Percentiles rank a stretch among this genome's conserved stretches.
Conservation (phyloP, 2,329 filamentous ascomycete species). For the Nemania diffusa region DNA sequence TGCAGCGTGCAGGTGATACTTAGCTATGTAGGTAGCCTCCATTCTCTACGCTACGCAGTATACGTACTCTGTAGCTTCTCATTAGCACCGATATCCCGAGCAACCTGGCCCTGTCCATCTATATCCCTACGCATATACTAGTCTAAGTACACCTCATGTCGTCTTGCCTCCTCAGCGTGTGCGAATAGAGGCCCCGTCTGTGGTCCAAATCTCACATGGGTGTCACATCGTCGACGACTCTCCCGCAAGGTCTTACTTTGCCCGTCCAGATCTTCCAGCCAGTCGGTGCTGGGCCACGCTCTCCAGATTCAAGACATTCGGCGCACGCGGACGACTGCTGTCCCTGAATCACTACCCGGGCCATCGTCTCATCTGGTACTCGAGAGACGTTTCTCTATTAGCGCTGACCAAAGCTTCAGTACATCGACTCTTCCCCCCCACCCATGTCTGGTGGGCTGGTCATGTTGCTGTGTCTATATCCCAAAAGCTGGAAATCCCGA, state of each 20-base stretch:
- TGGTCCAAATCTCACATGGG: slow-evolving; percentile 14
- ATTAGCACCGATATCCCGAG: slow-evolving; percentile 2
- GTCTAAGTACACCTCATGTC: neutral
- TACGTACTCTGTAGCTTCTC: neutral
- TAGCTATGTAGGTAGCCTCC: neutral
- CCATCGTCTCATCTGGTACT: neutral
- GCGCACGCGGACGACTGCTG: slow-evolving; percentile 16
- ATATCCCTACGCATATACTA: slow-evolving; percentile 5
- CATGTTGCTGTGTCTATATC: slow-evolving; percentile 26
- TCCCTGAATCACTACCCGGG: slow-evolving; percentile 9
- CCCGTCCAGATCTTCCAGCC: slow-evolving; percentile 15
- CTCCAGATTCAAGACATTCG: slow-evolving; percentile 33
- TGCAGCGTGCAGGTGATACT: neutral
- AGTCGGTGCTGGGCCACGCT: slow-evolving; percentile 11
- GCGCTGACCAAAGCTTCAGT: slow-evolving; percentile 28
- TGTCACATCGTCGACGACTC: slow-evolving; percentile 6
- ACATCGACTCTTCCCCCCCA: slow-evolving; percentile 33
- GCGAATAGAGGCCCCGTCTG: neutral
- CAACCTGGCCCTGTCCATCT: neutral
- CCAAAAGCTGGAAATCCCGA: slow-evolving; percentile 38
- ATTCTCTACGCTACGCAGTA: too few species aligned
- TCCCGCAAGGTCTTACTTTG: slow-evolving; percentile 7
- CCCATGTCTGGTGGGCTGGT: slow-evolving; percentile 21
- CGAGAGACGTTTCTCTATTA: slow-evolving; percentile 12
- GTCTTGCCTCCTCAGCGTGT: neutral